Conservation (phyloP, 371 early-diverging fungal genomes). For the Umbelopsis sp. region DNA sequence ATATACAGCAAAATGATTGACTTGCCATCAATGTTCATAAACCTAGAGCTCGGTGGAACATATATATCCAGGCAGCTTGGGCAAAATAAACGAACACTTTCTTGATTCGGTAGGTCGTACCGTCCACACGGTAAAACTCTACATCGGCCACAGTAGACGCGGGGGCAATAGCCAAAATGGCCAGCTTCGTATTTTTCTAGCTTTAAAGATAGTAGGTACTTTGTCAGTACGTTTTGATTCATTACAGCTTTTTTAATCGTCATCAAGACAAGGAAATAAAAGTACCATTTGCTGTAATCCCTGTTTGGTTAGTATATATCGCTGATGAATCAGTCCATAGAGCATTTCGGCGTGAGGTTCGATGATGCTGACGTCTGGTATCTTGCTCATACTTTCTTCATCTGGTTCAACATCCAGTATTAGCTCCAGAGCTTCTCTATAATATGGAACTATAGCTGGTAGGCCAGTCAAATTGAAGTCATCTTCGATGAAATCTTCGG, state of each 20-base stretch:
- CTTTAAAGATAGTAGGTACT: conserved; percentile 24
- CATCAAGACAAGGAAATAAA: too few species aligned
- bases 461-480: conserved; percentile 94
- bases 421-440: conserved; percentile 79
- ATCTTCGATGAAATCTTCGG: conserved; percentile 89
- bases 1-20: background rate
- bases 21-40: conserved; percentile 81
- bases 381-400: conserved; percentile 41
- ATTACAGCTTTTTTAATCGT: too few species aligned
- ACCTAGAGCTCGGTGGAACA: conserved; percentile 75
- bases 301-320: conserved; percentile 78
- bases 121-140: conserved; percentile 85
- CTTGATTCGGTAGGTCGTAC: conserved; percentile 68
- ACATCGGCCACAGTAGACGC: conserved; percentile 76
- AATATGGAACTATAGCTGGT: conserved; percentile 78
- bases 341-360: conserved; percentile 65
- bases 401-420: conserved; percentile 86
- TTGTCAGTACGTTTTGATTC: too few species aligned
- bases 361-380: conserved; percentile 39
- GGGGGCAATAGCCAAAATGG: conserved; percentile 86
- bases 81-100: conserved; percentile 77
- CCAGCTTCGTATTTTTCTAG: conserved; percentile 72
- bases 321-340: conserved; percentile 85
- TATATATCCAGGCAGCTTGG: conserved; percentile 89
- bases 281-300: conserved; percentile 80